phyloP scores from a whole-genome alignment of 2,329 filamentous ascomycete species.

The Pseudovirgaria hyperparasitica region DNA sequence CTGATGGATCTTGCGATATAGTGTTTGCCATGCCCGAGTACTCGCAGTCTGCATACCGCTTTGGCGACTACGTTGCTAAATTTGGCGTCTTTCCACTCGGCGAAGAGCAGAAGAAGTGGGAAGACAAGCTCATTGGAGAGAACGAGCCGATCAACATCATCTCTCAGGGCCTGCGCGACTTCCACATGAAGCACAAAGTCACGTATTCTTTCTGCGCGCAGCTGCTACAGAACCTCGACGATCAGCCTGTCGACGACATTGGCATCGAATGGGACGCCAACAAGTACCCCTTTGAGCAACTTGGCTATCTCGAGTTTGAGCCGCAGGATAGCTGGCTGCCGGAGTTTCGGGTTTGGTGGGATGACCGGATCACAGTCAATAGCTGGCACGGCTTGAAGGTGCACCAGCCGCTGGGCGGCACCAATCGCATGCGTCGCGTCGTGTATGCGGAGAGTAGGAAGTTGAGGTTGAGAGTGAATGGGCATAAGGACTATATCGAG shows the following conservation, averaged over 20 bases:
- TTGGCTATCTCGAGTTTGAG: constrained; percentile 25
- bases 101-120: constrained; percentile 22
- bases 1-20: constrained; percentile 15
- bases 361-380: constrained; percentile 27
- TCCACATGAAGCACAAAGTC: constrained; percentile 15
- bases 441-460: constrained; percentile 29
- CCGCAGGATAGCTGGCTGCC: constrained; percentile 28
- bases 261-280: constrained; percentile 18
- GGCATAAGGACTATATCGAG: constrained; percentile 27
- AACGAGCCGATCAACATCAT: constrained; percentile 18
- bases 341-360: constrained; percentile 28
- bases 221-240: constrained; percentile 18
- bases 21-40: constrained; percentile 24
- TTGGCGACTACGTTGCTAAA: constrained; percentile 31
- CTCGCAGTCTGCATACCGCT: constrained; percentile 31
- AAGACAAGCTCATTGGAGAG: constrained; percentile 14
- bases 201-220: constrained; percentile 21
- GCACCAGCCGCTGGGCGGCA: constrained; percentile 27
- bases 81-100: constrained; percentile 28
- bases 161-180: constrained; percentile 11
- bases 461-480: constrained; percentile 26
- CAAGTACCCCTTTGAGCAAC: constrained; percentile 19
- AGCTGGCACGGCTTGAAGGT: constrained; percentile 27
- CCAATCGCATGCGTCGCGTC: constrained; percentile 27
- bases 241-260: constrained; percentile 22